Conservation (phyloP, 2,329 filamentous ascomycete species). For the Fusarium haematococcum region DNA sequence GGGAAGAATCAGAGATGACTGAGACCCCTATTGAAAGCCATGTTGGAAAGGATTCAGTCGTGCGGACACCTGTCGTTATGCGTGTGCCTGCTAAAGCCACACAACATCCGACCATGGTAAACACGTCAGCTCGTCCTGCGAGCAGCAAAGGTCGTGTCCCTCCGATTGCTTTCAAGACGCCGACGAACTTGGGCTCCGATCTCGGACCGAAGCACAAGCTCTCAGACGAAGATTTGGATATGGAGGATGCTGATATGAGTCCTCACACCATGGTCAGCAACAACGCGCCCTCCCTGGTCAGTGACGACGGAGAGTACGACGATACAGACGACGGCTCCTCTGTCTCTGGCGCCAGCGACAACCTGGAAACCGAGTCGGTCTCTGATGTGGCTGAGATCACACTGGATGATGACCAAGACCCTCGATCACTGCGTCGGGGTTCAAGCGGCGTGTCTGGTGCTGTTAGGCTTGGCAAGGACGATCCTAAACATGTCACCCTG, state of each 20-base stretch:
- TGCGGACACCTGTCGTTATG: constrained; percentile 59
- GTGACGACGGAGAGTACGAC: constrained; percentile 83
- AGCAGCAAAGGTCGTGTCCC: constrained; percentile 67
- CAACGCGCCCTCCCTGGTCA: constrained; percentile 82
- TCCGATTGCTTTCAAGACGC: constrained; percentile 55
- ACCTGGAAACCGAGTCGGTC: constrained; percentile 68
- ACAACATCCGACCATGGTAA: constrained; percentile 60
- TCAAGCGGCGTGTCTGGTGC: constrained; percentile 57
- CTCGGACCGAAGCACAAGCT: constrained; percentile 40
- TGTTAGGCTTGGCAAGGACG: constrained; percentile 65
- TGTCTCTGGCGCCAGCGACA: constrained; percentile 68
- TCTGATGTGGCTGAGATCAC: constrained; percentile 73
- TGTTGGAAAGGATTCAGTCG: constrained; percentile 26
- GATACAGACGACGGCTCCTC: constrained; percentile 75
- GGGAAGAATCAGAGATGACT: constrained; percentile 65
- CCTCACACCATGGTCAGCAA: constrained; percentile 78
- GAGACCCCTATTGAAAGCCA: constrained; percentile 30
- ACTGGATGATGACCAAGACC: constrained; percentile 67
- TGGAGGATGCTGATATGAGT: constrained; percentile 72
- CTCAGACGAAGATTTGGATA: constrained; percentile 63
- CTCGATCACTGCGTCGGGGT: constrained; percentile 58
- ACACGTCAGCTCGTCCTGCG: constrained; percentile 59
- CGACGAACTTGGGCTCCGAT: constrained; percentile 40
- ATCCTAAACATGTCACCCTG: constrained; percentile 67
- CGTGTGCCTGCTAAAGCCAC: constrained; percentile 70